These are phyloP conservation scores for Penicillium occitanis DNA, from an alignment of 2,329 filamentous ascomycete genomes.

Conservation along the genomic window DNA sequence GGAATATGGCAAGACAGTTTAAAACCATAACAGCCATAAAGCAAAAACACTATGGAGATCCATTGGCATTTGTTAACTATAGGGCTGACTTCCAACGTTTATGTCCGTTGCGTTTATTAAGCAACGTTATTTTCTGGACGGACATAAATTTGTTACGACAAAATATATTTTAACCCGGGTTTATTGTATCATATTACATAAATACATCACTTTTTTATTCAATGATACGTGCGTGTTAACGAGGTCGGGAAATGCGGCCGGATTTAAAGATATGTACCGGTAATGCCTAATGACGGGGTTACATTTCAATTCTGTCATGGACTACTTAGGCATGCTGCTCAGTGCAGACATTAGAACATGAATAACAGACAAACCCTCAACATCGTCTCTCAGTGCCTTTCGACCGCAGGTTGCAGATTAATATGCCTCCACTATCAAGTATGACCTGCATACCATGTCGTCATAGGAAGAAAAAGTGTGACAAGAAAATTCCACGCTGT, in stretches of 20 bases:
- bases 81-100: too few relatives aligned
- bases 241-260: background rate
- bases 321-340: background rate
- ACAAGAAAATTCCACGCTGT: slow-evolving; percentile 6
- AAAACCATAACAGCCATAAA: background rate
- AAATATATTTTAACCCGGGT: background rate
- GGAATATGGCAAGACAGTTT: too few relatives aligned
- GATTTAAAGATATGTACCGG: background rate
- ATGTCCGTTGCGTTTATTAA: too few relatives aligned
- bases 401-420: background rate
- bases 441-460: slow-evolving; percentile 10
- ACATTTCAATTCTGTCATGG: background rate
- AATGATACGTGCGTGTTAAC: background rate
- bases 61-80: too few relatives aligned
- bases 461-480: slow-evolving; percentile 13
- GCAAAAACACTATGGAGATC: too few relatives aligned
- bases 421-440: slow-evolving; percentile 2
- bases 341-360: background rate
- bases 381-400: background rate
- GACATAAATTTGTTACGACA: background rate
- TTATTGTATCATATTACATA: background rate
- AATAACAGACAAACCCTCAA: background rate
- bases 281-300: background rate
- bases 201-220: background rate
- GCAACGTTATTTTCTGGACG: background rate